phyloP scores from a whole-genome alignment of 768 basidiomycete species.

The Amanita rubescens region DNA sequence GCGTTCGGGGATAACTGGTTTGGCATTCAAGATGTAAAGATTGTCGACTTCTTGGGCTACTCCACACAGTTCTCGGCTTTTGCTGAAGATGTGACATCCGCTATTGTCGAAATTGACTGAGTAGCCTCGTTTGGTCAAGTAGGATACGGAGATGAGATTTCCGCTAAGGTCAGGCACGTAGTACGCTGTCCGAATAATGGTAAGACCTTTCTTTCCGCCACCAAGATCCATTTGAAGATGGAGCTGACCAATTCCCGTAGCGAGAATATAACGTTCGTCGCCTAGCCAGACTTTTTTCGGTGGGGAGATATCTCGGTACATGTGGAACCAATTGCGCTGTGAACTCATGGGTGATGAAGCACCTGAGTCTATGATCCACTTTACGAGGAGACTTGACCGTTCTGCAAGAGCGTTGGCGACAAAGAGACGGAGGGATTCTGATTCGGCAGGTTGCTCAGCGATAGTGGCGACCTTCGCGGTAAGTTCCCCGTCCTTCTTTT shows the following conservation, averaged over 20 bases:
- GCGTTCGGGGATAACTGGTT: background rate
- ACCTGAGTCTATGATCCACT: slow-evolving; percentile 14
- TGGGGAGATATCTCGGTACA: background rate
- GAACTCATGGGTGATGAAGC: slow-evolving; percentile 11
- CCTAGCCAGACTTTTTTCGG: slow-evolving; percentile 12
- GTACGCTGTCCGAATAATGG: slow-evolving; percentile 2
- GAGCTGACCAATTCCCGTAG: background rate
- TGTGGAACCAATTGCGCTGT: slow-evolving; percentile 10
- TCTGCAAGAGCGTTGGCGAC: too few species aligned
- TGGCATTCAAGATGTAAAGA: background rate
- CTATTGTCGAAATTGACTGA: slow-evolving; percentile 7
- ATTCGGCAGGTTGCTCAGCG: too few species aligned
- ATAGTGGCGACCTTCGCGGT: too few species aligned
- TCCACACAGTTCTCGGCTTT: background rate
- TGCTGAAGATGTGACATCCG: slow-evolving; percentile 6
- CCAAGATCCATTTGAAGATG: background rate
- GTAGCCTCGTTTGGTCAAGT: slow-evolving; percentile 5
- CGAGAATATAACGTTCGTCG: slow-evolving; percentile 11
- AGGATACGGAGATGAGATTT: slow-evolving; percentile 3
- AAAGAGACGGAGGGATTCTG: too few species aligned
- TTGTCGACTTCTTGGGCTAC: background rate
- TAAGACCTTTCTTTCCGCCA: slow-evolving; percentile 1
- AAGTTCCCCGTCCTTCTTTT: too few species aligned
- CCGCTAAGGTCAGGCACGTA: slow-evolving; percentile 3
- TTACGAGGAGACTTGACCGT: too few species aligned